A percentile compares a stretch with the other conserved stretches of the same genome.
Evolutionary conservation across 2,329 filamentous ascomycete species (phyloP).

Genomic region (Claviceps purpurea): DNA sequence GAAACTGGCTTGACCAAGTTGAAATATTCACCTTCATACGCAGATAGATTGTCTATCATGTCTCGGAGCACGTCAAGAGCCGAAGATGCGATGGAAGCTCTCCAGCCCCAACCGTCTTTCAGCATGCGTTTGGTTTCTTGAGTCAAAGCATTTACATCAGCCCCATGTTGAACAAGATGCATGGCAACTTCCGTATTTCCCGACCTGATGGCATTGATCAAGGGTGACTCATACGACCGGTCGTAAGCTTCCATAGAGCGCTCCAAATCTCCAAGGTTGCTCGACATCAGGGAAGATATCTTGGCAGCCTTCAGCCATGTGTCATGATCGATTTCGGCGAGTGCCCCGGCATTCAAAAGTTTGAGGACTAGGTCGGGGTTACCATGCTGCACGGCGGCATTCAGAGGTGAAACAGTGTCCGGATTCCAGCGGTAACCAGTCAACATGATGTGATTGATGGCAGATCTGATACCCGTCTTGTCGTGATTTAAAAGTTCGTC

Average conservation of each 20-base stretch:
- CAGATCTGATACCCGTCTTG: constrained; percentile 43
- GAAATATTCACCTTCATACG: constrained; percentile 22
- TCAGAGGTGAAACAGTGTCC: constrained; percentile 35
- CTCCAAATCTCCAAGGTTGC: constrained; percentile 26
- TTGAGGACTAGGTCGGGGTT: constrained; percentile 41
- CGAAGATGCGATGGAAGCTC: constrained; percentile 27
- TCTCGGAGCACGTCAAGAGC: constrained; percentile 47
- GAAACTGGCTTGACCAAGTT: constrained; percentile 2
- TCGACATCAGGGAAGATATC: constrained; percentile 25
- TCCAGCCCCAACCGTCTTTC: constrained; percentile 16
- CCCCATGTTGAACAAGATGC: constrained; percentile 48
- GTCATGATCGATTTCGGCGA: constrained; percentile 46
- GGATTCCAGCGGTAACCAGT: constrained; percentile 19
- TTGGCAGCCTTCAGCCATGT: constrained; percentile 47
- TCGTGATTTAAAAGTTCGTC: constrained; percentile 42
- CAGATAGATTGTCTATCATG: constrained; percentile 35
- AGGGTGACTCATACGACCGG: constrained; percentile 43
- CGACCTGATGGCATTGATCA: constrained; percentile 44
- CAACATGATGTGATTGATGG: constrained; percentile 52
- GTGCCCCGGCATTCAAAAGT: constrained; percentile 51
- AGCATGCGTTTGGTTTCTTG: constrained; percentile 23
- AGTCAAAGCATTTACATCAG: constrained; percentile 49
- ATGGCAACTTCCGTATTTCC: constrained; percentile 33
- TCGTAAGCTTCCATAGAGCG: constrained; percentile 36
- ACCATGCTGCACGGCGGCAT: constrained; percentile 41